Evolutionary conservation across 129 eudicot genomes (phyloP), one percentile per base, ranked within the genome.

Genomic region (Pittosporum tobira): DNA sequence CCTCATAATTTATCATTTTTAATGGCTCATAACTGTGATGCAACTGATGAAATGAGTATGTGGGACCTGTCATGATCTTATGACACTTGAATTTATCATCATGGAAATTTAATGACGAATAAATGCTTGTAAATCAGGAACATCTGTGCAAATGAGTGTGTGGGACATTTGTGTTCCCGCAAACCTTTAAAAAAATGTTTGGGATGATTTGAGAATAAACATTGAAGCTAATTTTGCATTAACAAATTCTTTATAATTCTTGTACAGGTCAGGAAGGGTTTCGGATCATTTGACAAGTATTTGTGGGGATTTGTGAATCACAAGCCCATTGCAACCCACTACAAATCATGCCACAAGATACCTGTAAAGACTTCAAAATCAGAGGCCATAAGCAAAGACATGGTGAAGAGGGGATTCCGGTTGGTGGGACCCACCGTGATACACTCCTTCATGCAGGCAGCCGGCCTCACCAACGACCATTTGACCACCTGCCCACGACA

Each of bases 331-430:
- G 26, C 48, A 2, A 76, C 95, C 23, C 85, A 73, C 26, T 85
- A 82, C 76, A 85, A 78, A 40, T 67, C 72, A 66, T 68, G 81
- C 76, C 75, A 79, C 59, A 85, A 85, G 72, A 85, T 89, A 51
- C 97, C 97, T 0, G 95, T 77, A 27, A 89, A 89, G 72, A 89
- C 97, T 22, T 89, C 95, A 1, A 89, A 89, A 73, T 84, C 97
- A 2, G 97, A 89, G 57, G 51, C 75, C 70, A 85, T 85, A 65
- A 89, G 97, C 82, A 89, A 89, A 68, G 97, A 85, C 81, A 77
- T 89, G 88, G 88, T 85, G 40, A 73, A 72, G 66, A 82, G 94
- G 64, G 97, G 97, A 6, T 85, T 89, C 66, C 77, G 97, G 29
- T 65, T 60, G 19, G 97, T 89, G 27, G 97, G 97, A 4, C 97